These are phyloP conservation scores for Acanthamoeba castellanii DNA, from an alignment of 208 protist species.

Conservation along the genomic window DNA sequence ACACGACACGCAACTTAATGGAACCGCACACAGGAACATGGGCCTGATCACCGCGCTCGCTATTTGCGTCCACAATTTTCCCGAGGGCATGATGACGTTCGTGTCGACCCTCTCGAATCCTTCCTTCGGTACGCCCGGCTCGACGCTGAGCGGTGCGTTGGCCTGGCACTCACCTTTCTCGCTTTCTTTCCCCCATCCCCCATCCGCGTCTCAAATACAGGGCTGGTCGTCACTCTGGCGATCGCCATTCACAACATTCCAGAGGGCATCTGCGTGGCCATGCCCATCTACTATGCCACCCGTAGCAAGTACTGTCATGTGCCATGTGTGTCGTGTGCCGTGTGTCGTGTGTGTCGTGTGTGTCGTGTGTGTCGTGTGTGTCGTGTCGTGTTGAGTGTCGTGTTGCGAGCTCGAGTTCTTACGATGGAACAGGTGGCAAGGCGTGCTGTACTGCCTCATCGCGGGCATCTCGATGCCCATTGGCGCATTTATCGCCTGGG, in stretches of 20 bases:
- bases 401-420: too few species aligned
- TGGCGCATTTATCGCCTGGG: slow-evolving; percentile 78
- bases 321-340: background rate
- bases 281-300: slow-evolving; percentile 82
- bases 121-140: slow-evolving; percentile 2
- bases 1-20: background rate
- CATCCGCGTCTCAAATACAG: background rate
- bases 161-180: background rate
- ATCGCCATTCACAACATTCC: slow-evolving; percentile 86
- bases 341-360: too few species aligned
- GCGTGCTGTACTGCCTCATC: slow-evolving; percentile 74
- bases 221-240: slow-evolving; percentile 74
- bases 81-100: slow-evolving; percentile 85
- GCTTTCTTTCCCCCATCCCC: background rate
- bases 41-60: slow-evolving; percentile 83
- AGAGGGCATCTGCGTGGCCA: slow-evolving; percentile 82
- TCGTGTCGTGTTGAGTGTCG: background rate
- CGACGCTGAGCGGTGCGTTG: background rate
- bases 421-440: slow-evolving; percentile 11
- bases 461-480: slow-evolving; percentile 79
- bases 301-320: slow-evolving; percentile 43
- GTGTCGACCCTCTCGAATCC: slow-evolving; percentile 73
- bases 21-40: slow-evolving; percentile 69
- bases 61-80: slow-evolving; percentile 85
- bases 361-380: too few species aligned